These are phyloP conservation scores for Dissophora ornata DNA, from an alignment of 192 early-diverging fungal species.

Conservation along the genomic window DNA sequence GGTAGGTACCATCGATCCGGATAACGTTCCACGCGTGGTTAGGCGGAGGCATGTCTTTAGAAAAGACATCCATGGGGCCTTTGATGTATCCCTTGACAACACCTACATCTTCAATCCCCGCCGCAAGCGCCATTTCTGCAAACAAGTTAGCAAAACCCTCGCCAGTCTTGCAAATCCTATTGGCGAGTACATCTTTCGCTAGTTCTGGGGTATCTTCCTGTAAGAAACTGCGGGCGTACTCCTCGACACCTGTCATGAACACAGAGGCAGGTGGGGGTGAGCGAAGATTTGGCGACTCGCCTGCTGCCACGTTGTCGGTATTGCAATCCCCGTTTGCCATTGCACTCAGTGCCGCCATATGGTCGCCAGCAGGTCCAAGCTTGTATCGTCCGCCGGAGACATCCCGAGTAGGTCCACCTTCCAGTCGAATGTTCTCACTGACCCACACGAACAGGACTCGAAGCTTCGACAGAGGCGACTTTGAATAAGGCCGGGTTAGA, in stretches of 20 bases:
- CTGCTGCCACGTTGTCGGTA: background rate
- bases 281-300: conserved; percentile 2
- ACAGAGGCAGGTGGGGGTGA: conserved; percentile 7
- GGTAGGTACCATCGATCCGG: conserved; percentile 62
- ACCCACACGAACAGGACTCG: conserved; percentile 78
- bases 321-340: background rate
- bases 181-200: conserved; percentile 54
- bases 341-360: conserved; percentile 5
- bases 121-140: conserved; percentile 65
- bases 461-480: conserved; percentile 65
- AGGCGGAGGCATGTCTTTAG: conserved; percentile 30
- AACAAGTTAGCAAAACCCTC: conserved; percentile 65
- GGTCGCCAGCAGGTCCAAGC: conserved; percentile 27
- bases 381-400: conserved; percentile 51
- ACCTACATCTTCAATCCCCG: conserved; percentile 57
- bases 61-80: conserved; percentile 54
- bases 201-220: conserved; percentile 56
- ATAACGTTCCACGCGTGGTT: conserved; percentile 55
- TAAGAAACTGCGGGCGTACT: conserved; percentile 30
- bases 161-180: conserved; percentile 54
- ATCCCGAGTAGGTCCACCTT: conserved; percentile 37
- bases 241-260: conserved; percentile 37
- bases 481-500: conserved; percentile 71
- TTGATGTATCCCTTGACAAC: conserved; percentile 62
- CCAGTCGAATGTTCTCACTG: conserved; percentile 68